Evolutionary conservation across 2,329 filamentous ascomycete genomes (phyloP), one percentile per base, ranked within the genome.

Genomic region (Pseudogymnoascus sp.): DNA sequence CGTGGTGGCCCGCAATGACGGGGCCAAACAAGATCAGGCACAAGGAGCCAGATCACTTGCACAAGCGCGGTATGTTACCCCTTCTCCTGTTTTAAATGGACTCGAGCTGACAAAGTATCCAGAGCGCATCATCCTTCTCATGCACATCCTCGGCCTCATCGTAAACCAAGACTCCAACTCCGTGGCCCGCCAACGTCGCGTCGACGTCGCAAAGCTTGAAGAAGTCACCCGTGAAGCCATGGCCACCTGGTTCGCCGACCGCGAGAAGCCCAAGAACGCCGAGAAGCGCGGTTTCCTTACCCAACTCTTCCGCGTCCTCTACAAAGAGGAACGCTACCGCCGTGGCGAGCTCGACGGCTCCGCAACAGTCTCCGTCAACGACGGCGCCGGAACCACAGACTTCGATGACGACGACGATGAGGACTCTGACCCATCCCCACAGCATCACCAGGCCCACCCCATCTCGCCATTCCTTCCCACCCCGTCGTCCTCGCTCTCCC

Each of bases 21-120:
- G 82, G 80, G 78, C 82, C 79, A 0, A 79, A 80, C 64, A 80
- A 79, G 48, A 85, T 89, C 62, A 80, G 84, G 11, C 88, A 90
- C 73, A 88, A 84, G 70, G 89, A 92, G 74, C 89, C 89, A 0
- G 89, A 92, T 70, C 89, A 92, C 75, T 77, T 90, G 60, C 83
- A 83, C 69, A 90, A 88, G 72, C 78, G 81, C 71, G 86, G 88
- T 90, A 74, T 70, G 78, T 70, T 25, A 39, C 1, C n/a, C 51
- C 21, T 7, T 60, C 10, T 13, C 23, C 45, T 8, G 21, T 63
- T 48, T 63, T 67, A 65, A 71, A 62, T 48, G 13, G 39, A 11
- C 4, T 48, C 16, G 8, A 31, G 19, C 45, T 65, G 6, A 66
- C 61, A 62, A 54, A 19, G 14, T 37, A 6, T 43, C 2, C 65